Evolutionary conservation across 2,329 filamentous ascomycete genomes (phyloP), one percentile per base, ranked within the genome.

Genomic region (Fusarium sp.): DNA sequence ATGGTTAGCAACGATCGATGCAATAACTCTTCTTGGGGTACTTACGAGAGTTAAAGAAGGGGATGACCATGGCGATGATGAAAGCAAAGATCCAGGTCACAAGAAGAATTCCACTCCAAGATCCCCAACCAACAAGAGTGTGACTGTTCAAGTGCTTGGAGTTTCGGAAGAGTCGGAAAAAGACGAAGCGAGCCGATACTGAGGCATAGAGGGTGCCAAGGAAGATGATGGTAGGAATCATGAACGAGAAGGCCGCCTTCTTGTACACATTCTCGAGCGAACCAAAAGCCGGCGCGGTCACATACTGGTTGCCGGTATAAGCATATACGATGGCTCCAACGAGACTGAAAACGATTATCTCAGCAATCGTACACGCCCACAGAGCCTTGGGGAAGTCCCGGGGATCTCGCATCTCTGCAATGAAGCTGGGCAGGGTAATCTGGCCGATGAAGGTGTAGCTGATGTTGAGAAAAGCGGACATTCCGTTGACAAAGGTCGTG

Each of bases 361-460:
- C 95, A 62, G 92, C 92, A 73, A 97, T 93, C 16, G 95, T 97
- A 69, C 97, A 95, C 4, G 92, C 92, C 90, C 94, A 97, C 3
- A 98, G 89, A 5, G 95, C 94, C 83, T 98, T 98, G 77, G 94
- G 94, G 80, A 98, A 98, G 75, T 98, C 95, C 64, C 83, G 81
- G 4, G 89, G 89, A 33, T 91, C 87, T 64, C 86, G 93, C 95
- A 98, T 98, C 82, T 98, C 95, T 7, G 95, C 95, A 73, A 98
- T 98, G 85, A 98, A 98, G 76, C 93, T 96, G 2, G 95, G 95
- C 19, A 98, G 87, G 0, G 95, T 97, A 77, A 97, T 97, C 81
- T 98, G 95, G 0, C 95, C 95, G 75, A 98, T 97, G 80, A 98
- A 97, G 1, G 95, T 97, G 81, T 97, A 98, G 83, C 92, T 94